Base-by-base conservation (phyloP, 2,329 filamentous ascomycete species). In the Trematosphaeria pertusa region DNA sequence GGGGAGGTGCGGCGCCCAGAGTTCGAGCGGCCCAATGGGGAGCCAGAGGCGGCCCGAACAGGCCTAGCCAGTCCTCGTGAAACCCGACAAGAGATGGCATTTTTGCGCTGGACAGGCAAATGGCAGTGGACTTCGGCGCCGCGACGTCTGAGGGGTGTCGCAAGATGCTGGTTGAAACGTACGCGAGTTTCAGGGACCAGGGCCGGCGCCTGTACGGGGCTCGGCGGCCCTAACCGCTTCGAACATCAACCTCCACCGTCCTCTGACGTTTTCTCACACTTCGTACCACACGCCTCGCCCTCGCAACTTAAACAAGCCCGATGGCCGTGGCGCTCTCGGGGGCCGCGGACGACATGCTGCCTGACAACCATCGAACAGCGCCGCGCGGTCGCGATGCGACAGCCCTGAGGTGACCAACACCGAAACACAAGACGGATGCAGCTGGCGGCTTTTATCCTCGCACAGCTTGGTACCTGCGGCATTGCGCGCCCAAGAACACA, bases 101-200 rank as follows among this genome's bases (percentile, higher is more conserved):
- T 56, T 39, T 41, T 48, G 37, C 46, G 50, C 58, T 62, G 48
- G 50, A 46, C 45, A 54, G 54, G 49, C 46, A 58, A 57, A 49
- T 36, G 44, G 49, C 40, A 49, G 49, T 44, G 41, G 33, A 46
- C 43, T 35, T 24, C 21, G 33, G 38, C n/a, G 41, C 26, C 28
- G 37, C 19, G n/a, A 28, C 38, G 69, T 70, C 64, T 67, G 59
- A 69, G 58, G 55, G 32, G 46, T 59, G 67, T 69, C 46, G 49
- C 56, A 61, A 37, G 50, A 37, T 21, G 44, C 43, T 33, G 38
- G 37, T 44, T 58, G 51, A 62, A 61, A 61, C 61, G 39, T 36
- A 49, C 37, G 22, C 48, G 50, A 48, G 62, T 61, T 60, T 61
- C 50, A 31, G 15, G 26, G 22, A 14, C 31, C 12, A 43, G 37